Conservation (phyloP, 1,284 basidiomycete species). For the Kalmanozyma brasiliensis region DNA sequence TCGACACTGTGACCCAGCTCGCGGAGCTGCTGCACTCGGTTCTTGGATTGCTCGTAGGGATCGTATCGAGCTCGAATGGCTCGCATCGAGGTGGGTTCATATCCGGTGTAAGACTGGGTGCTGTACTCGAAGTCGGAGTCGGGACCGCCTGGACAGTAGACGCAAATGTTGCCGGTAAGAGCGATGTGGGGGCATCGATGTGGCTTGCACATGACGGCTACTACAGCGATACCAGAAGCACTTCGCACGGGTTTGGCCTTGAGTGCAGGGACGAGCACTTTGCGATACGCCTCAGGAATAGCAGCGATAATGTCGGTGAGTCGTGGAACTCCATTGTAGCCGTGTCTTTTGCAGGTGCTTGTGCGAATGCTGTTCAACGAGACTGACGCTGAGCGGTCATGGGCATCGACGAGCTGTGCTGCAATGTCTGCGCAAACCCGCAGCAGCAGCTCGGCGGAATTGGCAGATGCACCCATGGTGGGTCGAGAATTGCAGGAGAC, state of each 20-base stretch:
- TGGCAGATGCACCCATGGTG: constrained; percentile 50
- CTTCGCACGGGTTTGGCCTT: constrained; percentile 94
- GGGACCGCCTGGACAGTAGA: constrained; percentile 99
- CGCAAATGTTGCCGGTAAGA: constrained; percentile 99
- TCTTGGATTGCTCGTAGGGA: constrained; percentile 96
- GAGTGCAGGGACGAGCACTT: constrained; percentile 86
- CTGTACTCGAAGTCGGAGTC: constrained; percentile 99
- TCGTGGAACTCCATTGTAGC: constrained; percentile 85
- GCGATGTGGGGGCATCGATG: constrained; percentile 99
- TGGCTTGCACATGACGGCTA: constrained; percentile 99
- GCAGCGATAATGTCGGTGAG: constrained; percentile 98
- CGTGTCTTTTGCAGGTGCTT: constrained; percentile 88
- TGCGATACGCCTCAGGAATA: constrained; percentile 96
- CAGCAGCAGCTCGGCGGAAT: constrained; percentile 86
- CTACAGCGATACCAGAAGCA: constrained; percentile 97
- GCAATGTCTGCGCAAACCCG: constrained; percentile 95
- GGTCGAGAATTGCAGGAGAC: background rate
- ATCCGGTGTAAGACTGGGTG: constrained; percentile 94
- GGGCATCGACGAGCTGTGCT: constrained; percentile 88
- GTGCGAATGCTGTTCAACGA: constrained; percentile 89
- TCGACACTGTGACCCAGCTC: constrained; percentile 95
- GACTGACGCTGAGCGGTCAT: constrained; percentile 75
- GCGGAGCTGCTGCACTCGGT: constrained; percentile 93
- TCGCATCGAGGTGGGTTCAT: constrained; percentile 98
- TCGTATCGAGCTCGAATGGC: constrained; percentile 98